Base-by-base conservation (phyloP, 352 stramenopile genomes). In the Phytopythium chamaehyphon region DNA sequence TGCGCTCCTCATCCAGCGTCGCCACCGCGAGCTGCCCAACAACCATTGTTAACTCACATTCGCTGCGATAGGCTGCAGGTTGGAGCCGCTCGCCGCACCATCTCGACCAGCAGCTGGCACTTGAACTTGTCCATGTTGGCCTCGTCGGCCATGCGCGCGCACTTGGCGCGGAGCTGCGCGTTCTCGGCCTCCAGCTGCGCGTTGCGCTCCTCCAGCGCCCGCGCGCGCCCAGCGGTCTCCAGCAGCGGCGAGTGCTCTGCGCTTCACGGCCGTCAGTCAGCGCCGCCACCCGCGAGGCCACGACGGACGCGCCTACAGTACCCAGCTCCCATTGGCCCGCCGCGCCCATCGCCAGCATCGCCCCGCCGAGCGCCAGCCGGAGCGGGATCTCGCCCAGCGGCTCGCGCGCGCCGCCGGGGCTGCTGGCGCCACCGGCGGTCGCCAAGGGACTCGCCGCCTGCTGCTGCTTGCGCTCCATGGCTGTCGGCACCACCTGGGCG, bases 51-150 rank as follows among this genome's bases (percentile, higher is more conserved):
- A n/a, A n/a, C n/a, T 24, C 16, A 22, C n/a, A 15, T 39, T 4
- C 19, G 35, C 2, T 37, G 21, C 39, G 9, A n/a, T n/a, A n/a
- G n/a, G n/a, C n/a, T n/a, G n/a, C n/a, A n/a, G n/a, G n/a, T n/a
- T n/a, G n/a, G n/a, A n/a, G n/a, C n/a, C n/a, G n/a, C 4, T 16
- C 3, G 5, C 49, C 56, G 47, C 54, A 88, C 82, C 84, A 95
- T 95, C 52, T 95, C 84, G 8, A 95, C 68, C 47, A 95, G 76
- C 26, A 95, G 62, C 51, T 93, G 80, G 50, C 82, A 90, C 57
- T 90, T 95, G 56, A 95, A 95, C 50, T 92, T 91, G 42, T 90
- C 81, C 76, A 95, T 90, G 54, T 92, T 92, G 39, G 71, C 86
- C 42, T 93, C 84, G 40, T 93, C 80, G 2, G 64, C 78, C 54